These are phyloP conservation scores for Wickerhamomyces mucosus DNA, from an alignment of 805 yeast species.

Conservation along the genomic window DNA sequence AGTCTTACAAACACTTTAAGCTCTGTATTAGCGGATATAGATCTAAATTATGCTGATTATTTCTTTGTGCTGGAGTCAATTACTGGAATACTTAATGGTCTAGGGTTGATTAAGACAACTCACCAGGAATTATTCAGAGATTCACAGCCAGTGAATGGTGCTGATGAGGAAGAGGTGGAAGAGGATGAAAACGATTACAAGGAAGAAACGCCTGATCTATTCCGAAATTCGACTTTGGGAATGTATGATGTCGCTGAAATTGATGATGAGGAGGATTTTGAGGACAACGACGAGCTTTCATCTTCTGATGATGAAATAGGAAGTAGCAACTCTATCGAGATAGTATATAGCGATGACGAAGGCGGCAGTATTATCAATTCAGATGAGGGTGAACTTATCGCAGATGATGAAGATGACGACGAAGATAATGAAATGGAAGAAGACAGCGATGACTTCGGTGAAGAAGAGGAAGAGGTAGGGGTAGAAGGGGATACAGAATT, in stretches of 20 bases:
- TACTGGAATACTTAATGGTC: constrained; percentile 46
- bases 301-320: constrained; percentile 31
- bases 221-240: constrained; percentile 83
- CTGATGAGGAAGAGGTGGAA: constrained; percentile 47
- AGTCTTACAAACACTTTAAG: constrained; percentile 51
- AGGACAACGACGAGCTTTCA: constrained; percentile 39
- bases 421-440: constrained; percentile 13
- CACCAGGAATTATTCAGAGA: constrained; percentile 50
- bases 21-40: constrained; percentile 51
- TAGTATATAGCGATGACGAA: constrained; percentile 25
- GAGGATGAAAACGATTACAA: constrained; percentile 48
- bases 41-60: constrained; percentile 64
- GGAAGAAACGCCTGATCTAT: constrained; percentile 71
- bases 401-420: constrained; percentile 21
- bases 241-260: constrained; percentile 83
- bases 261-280: constrained; percentile 54
- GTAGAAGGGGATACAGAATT: constrained; percentile 10
- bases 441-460: constrained; percentile 7
- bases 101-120: constrained; percentile 48
- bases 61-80: constrained; percentile 48
- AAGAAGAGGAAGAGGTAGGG: constrained; percentile 9
- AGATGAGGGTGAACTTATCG: constrained; percentile 23
- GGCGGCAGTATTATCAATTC: constrained; percentile 25
- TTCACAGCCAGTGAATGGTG: constrained; percentile 25
- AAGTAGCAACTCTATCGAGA: constrained; percentile 17